Base-by-base conservation (phyloP, 306 rosid genomes). In the Glycine latifolia region DNA sequence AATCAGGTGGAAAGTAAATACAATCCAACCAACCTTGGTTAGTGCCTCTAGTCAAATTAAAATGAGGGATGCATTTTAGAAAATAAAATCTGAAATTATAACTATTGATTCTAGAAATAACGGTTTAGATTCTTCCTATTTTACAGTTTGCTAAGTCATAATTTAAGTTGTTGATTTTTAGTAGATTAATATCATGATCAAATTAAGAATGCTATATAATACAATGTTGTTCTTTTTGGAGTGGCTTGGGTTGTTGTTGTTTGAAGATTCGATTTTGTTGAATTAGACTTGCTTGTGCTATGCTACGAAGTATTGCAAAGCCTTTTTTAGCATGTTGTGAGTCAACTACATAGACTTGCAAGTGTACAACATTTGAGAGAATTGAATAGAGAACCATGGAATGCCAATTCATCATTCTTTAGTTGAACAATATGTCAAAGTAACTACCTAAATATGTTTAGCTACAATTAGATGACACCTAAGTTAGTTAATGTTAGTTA, bases 321-420 rank as follows among this genome's bases (percentile, higher is more conserved):
- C 54, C 17, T 73, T 3, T 67, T 75, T 15, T 35, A 31, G 49
- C 53, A 39, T 7, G 13, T 4, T 8, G 8, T 52, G 77, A 72
- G 46, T 35, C 46, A 53, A 54, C 15, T 7, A 53, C 4, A n/a
- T 50, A 56, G 47, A 16, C 73, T 69, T 73, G 37, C 43, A 58
- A 43, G 58, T 73, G 58, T 49, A 17, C 26, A 52, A 71, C 62
- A 77, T 48, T 63, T 78, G 16, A 43, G 77, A 56, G 80, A 71
- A 41, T 11, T 56, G 14, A 78, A 76, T 55, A 81, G 46, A 78
- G 49, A 33, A 60, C 81, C 79, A 31, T 26, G 10, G 41, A 83
- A 67, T 2, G 80, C 48, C 13, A 52, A 12, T 68, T 73, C 75
- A 78, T 62, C 50, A 37, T 17, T 39, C 66, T 54, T 37, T 15